Conservation (phyloP, 495 filamentous ascomycete species). For the Neurospora sp. region DNA sequence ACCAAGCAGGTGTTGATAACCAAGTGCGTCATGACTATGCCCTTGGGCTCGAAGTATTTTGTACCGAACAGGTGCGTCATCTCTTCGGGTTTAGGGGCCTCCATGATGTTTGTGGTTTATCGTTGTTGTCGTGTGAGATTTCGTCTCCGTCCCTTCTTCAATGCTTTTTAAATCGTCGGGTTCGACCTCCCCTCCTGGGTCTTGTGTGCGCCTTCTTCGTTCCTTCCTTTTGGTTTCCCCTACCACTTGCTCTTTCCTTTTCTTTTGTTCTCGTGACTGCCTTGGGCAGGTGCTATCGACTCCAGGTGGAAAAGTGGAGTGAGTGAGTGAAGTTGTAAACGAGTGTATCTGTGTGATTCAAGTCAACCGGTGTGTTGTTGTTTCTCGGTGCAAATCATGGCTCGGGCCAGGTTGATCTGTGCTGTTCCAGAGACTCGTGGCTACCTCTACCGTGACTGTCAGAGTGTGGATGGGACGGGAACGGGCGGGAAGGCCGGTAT, state of each 20-base stretch:
- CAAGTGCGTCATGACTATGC: slow-evolving; percentile 10
- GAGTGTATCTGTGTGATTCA: background rate
- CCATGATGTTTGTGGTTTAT: background rate
- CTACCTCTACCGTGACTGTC: background rate
- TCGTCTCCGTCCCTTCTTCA: background rate
- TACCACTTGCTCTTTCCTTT: background rate
- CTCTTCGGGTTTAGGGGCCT: background rate
- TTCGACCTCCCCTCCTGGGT: background rate
- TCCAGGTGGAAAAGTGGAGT: background rate
- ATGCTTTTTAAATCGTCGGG: background rate
- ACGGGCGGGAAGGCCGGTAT: background rate
- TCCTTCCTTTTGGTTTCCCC: background rate
- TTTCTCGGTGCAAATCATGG: background rate
- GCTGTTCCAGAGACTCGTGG: background rate
- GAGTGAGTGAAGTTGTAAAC: background rate
- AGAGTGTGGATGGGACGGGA: background rate
- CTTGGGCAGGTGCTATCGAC: background rate
- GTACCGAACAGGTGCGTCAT: background rate
- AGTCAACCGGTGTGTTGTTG: background rate
- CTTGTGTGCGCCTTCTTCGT: background rate
- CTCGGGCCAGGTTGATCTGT: background rate
- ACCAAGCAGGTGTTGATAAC: slow-evolving; percentile 14
- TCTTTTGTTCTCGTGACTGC: background rate
- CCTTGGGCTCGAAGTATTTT: background rate
- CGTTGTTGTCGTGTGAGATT: background rate